Conservation (phyloP, 2,329 filamentous ascomycete genomes). For the Apiospora sp. region DNA sequence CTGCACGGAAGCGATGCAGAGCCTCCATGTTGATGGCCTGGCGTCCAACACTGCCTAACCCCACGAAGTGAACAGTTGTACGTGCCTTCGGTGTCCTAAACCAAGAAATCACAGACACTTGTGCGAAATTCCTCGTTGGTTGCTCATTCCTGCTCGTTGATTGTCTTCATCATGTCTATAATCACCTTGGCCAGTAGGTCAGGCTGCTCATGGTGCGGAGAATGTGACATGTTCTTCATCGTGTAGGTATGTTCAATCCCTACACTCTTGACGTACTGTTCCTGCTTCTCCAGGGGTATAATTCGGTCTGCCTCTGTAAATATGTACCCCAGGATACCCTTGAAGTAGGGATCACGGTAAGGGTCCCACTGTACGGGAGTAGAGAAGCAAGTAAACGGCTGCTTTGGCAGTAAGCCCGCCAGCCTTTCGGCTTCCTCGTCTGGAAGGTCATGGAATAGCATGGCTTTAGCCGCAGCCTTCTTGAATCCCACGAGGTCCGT, state of each 20-base stretch:
- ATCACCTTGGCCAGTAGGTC: neutral
- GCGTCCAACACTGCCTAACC: too few relatives aligned
- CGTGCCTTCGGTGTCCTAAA: too few relatives aligned
- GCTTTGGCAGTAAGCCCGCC: conserved; percentile 13
- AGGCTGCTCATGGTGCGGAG: conserved; percentile 19
- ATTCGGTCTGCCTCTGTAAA: conserved; percentile 17
- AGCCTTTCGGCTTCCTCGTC: conserved; percentile 16
- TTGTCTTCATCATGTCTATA: neutral
- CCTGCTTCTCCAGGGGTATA: conserved; percentile 4
- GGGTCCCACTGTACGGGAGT: conserved; percentile 19
- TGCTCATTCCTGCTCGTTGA: neutral
- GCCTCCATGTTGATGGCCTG: too few relatives aligned
- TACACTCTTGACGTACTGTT: neutral
- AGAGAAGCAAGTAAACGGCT: conserved; percentile 12
- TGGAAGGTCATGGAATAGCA: conserved; percentile 23
- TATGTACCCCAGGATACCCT: conserved; percentile 21
- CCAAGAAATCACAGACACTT: too few relatives aligned
- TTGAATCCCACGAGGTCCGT: conserved; percentile 21
- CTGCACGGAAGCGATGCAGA: too few relatives aligned
- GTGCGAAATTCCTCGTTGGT: too few relatives aligned
- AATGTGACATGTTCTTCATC: conserved; percentile 16
- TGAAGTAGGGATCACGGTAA: neutral
- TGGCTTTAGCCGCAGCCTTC: conserved; percentile 15
- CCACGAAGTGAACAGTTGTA: too few relatives aligned
- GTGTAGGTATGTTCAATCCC: neutral